A percentile compares a stretch with the other conserved stretches of the same genome.
These are phyloP conservation scores for Naganishia vishniacii DNA, from an alignment of 768 basidiomycete species.

Conservation along the genomic window DNA sequence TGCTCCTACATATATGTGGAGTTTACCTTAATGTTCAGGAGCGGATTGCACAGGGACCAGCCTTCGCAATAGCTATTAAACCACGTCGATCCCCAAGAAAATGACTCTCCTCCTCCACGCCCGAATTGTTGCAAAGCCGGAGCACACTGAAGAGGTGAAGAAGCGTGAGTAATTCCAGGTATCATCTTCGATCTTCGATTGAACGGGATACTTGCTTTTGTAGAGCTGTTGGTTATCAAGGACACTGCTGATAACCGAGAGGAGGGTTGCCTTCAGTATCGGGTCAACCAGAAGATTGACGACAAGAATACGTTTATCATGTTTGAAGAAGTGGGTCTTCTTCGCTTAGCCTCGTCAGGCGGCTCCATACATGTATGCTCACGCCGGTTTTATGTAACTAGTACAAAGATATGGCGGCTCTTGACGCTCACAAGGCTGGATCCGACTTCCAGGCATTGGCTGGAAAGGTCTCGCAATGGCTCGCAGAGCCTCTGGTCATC, in stretches of 20 bases:
- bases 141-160: slow-evolving; percentile 14
- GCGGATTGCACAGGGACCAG: too few species aligned
- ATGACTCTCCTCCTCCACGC: slow-evolving; percentile 25
- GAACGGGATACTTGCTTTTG: not conserved
- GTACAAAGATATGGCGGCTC: slow-evolving; percentile 17
- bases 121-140: slow-evolving; percentile 15
- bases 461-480: slow-evolving; percentile 9
- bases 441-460: slow-evolving; percentile 19
- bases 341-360: not conserved
- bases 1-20: too few species aligned
- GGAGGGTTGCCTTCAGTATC: slow-evolving; percentile 23
- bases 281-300: not conserved
- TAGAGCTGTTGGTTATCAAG: slow-evolving; percentile 7
- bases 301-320: slow-evolving; percentile 20
- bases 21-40: too few species aligned
- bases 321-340: slow-evolving; percentile 23
- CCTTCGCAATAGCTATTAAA: not conserved
- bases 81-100: too few species aligned
- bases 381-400: too few species aligned
- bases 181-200: not conserved
- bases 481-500: slow-evolving; percentile 7
- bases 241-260: slow-evolving; percentile 16
- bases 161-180: slow-evolving; percentile 1
- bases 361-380: not conserved
- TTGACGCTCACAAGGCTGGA: slow-evolving; percentile 19